Base-by-base conservation (phyloP, 345 rosid species). In the Eucalyptus tenuipes region DNA sequence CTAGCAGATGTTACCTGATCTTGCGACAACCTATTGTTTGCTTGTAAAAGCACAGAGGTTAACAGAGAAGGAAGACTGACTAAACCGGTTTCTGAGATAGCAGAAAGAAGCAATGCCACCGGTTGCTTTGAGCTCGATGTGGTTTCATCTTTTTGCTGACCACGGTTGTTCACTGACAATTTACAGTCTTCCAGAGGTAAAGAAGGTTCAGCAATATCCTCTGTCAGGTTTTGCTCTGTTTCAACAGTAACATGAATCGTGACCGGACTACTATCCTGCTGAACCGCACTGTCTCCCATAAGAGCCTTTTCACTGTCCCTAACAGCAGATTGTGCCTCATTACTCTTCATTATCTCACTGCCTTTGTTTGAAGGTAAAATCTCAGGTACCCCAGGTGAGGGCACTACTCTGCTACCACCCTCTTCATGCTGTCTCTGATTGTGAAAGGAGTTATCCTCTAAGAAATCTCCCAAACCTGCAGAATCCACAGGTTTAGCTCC, bases 1-100 rank as follows among this genome's bases (percentile, higher is more conserved):
- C 81, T 64, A 87, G 84, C 86, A 29, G 50, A 12, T 87, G 75
- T 88, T 91, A 95, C 98, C 98, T 92, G 98, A 61, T 95, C 96
- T 85, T 94, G 91, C 80, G 96, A 92, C 90, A 92, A 89, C 88
- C 92, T 92, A 90, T 94, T 94, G 93, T 94, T 95, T 33, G 98
- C 96, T 91, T 95, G 98, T 84, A 95, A 92, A 40, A 95, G 94
- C 90, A 95, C 96, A 55, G 96, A 91, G 61, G 98, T 95, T 92
- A 95, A 89, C 89, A 95, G 88, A 84, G 96, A 95, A 88, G 98
- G 96, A 91, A 95, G 98, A 90, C 98, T 93, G 88, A 95, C 95
- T 64, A 95, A 88, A 86, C 96, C 98, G 25, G 98, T 95, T 92
- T 95, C 96, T 44, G 95, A 93, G 91, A 95, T 92, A 81, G 96